Base-by-base conservation (phyloP, 352 stramenopile species). In the Globisporangium spinosum region DNA sequence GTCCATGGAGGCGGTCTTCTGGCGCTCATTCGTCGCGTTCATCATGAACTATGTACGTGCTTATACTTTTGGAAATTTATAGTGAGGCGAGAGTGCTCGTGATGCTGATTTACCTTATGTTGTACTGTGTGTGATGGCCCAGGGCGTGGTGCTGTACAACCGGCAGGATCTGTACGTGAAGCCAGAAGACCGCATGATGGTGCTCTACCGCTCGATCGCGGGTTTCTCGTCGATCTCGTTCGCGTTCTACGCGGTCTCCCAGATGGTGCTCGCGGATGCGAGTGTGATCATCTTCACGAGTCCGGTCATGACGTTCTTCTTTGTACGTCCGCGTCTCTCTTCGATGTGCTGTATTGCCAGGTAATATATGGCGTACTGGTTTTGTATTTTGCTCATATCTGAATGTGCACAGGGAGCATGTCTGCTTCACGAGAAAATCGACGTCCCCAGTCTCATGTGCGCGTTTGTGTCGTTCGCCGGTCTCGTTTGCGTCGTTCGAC, bases 1-100 rank as follows among this genome's bases (percentile, higher is more conserved):
- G 23, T 88, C 87, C 15, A 85, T 93, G 59, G 87, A 93, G 59
- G 82, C 77, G 56, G 80, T 94, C 68, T 91, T 94, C 70, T 94
- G 84, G 86, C 82, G 84, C 38, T 91, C 82, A 6, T 58, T 80
- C 49, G 76, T 87, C 20, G 78, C 77, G 25, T 75, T 87, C 45
- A 0, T 65, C 4, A 76, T 89, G 60, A 94, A 91, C 64, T 89
- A 85, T 55, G 85, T 93, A 68, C 55, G 80, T 72, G 9, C 2
- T 32, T 2, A n/a, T 47, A 5, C 4, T 32, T 32, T 32, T 6
- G 27, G 27, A 2, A 32, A 2, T 32, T 32, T 32, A 2, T 32
- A 32, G 27, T 32, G 27, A 32, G 1, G 27, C 27, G 27, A 32
- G 27, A 32, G 27, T 23, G 34, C 15, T 22, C 25, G 40, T 25